Base-by-base conservation (phyloP, 2,329 filamentous ascomycete species). In the Colletotrichum higginsianum region DNA sequence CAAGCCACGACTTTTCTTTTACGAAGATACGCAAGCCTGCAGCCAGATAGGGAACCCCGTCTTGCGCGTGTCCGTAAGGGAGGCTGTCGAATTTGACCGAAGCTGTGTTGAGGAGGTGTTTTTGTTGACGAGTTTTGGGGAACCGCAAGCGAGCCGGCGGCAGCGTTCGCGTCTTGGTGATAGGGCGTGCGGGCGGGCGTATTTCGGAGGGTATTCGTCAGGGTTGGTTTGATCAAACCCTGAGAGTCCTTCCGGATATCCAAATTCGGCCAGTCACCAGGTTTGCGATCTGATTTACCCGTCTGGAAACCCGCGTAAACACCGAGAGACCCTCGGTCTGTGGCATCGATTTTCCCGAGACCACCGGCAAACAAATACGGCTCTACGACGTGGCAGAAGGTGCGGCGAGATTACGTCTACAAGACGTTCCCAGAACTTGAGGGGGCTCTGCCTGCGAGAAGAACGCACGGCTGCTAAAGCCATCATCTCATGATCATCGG, bases 311-410 rank as follows among this genome's bases (percentile, higher is more conserved):
- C 64, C 46, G 58, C 30, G 38, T 65, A 71, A 71, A 71, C 64
- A 68, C 53, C 26, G 23, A 35, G 50, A 46, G 40, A 15, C 38
- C 23, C n/a, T 61, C 42, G 40, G 42, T 56, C 63, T 73, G 55
- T 67, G 60, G 50, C 63, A 72, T 68, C 69, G 35, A 61, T 52
- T 47, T 68, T 67, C 30, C 49, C 65, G 71, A 76, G 55, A 74
- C 8, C 74, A 53, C 60, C 76, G 57, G 71, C 75, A 73, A 76
- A 75, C 46, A 75, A 76, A 74, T 50, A 72, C 46, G 40, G 12
- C 16, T 21, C 50, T 42, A 65, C 23, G 23, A 38, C 38, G 18
- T 49, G 16, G 16, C 46, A 26, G 9, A 40, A 23, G 23, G 18
- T 18, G 15, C 18, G 16, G 30, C 26, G 4, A 58, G 46, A 61